Conservation (phyloP, 805 yeast species). For the Alloascoidea hylecoeti region DNA sequence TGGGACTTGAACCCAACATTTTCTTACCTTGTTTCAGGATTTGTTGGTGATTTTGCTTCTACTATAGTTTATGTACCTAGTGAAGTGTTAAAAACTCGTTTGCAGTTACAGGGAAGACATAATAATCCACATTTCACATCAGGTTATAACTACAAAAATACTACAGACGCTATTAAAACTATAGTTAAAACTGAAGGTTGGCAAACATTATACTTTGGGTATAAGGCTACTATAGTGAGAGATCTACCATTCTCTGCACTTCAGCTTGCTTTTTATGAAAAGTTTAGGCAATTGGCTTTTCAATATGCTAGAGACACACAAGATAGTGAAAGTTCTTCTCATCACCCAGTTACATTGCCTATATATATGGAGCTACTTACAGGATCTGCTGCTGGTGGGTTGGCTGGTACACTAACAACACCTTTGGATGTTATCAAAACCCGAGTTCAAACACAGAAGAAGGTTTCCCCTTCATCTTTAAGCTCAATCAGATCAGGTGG, state of each 20-base stretch:
- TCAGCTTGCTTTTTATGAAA: conserved; percentile 92
- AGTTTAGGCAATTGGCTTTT: conserved; percentile 51
- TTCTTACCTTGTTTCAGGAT: conserved; percentile 73
- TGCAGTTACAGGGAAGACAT: conserved; percentile 82
- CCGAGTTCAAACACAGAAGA: conserved; percentile 76
- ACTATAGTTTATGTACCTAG: conserved; percentile 88
- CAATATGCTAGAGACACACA: conserved; percentile 13
- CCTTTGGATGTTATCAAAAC: conserved; percentile 90
- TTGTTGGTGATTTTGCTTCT: conserved; percentile 86
- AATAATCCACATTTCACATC: conserved; percentile 68
- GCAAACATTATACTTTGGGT: conserved; percentile 72
- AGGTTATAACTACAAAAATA: conserved; percentile 78
- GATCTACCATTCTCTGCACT: conserved; percentile 94
- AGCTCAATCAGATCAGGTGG: conserved; percentile 1
- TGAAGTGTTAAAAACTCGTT: conserved; percentile 84
- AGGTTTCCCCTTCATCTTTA: conserved; percentile 9
- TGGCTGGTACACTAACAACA: conserved; percentile 81
- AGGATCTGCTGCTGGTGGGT: conserved; percentile 93
- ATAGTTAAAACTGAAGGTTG: conserved; percentile 61
- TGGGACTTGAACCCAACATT: conserved; percentile 61
- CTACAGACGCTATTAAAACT: conserved; percentile 53
- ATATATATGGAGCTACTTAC: conserved; percentile 56
- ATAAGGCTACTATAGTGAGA: conserved; percentile 83
- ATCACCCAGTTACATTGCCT: conserved; percentile 30
- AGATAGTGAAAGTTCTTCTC: too few relatives aligned